Conservation (phyloP, 1,284 basidiomycete species). For the Austroboletus novae-zelandiae region DNA sequence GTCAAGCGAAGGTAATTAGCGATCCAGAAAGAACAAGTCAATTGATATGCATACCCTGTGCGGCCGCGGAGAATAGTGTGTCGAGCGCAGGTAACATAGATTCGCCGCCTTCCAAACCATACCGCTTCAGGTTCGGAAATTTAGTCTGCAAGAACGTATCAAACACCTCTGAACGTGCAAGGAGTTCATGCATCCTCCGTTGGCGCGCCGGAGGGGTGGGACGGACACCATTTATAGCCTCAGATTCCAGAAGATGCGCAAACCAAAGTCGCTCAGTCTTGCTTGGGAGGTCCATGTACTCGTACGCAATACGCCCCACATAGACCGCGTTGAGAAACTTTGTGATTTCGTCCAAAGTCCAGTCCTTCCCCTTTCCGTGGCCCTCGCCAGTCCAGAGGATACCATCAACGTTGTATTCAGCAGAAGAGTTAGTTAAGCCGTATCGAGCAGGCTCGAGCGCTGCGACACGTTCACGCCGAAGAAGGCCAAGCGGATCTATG, state of each 20-base stretch:
- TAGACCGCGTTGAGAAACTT: conserved; percentile 71
- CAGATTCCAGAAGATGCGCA: conserved; percentile 76
- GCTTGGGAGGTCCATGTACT: conserved; percentile 84
- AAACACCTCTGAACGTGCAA: conserved; percentile 76
- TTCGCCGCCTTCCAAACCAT: conserved; percentile 86
- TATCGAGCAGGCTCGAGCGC: conserved; percentile 81
- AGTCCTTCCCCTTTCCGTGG: conserved; percentile 45
- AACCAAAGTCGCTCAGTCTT: conserved; percentile 85
- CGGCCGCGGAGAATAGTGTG: conserved; percentile 65
- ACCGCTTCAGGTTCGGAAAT: conserved; percentile 82
- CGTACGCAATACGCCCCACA: conserved; percentile 81
- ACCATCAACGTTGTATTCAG: conserved; percentile 72
- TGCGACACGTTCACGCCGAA: conserved; percentile 80
- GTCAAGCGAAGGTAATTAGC: conserved; percentile 4
- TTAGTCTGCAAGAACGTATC: conserved; percentile 81
- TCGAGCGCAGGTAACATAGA: conserved; percentile 87
- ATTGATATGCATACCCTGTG: conserved; percentile 47
- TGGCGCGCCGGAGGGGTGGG: conserved; percentile 26
- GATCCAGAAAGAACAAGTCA: not conserved
- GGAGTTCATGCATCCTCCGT: conserved; percentile 63
- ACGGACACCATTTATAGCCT: conserved; percentile 26
- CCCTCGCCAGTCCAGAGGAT: conserved; percentile 68
- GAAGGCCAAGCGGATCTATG: conserved; percentile 84
- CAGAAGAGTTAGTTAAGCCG: conserved; percentile 55
- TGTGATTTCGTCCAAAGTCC: conserved; percentile 70